These are phyloP conservation scores for Candida tetrigidarum DNA, from an alignment of 1,139 yeast species.

Conservation along the genomic window DNA sequence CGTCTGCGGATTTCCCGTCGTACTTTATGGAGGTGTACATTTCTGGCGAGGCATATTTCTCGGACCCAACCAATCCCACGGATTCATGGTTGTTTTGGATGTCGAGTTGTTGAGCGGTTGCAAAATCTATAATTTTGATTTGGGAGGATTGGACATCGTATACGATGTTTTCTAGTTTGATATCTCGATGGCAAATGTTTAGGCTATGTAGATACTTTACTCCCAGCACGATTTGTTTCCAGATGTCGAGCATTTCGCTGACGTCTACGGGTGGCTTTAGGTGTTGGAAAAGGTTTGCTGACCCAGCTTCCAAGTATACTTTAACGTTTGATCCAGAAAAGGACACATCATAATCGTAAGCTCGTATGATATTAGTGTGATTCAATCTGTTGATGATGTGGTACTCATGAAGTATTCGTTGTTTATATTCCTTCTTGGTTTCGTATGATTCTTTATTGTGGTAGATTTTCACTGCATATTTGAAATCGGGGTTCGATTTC, in stretches of 20 bases:
- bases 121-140: slow-evolving; percentile 46
- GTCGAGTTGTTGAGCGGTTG: slow-evolving; percentile 28
- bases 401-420: slow-evolving; percentile 41
- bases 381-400: slow-evolving; percentile 27
- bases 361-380: slow-evolving; percentile 41
- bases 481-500: slow-evolving; percentile 17
- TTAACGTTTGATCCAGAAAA: slow-evolving; percentile 24
- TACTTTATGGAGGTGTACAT: slow-evolving; percentile 38
- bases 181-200: slow-evolving; percentile 44
- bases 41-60: slow-evolving; percentile 53
- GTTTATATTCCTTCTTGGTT: slow-evolving; percentile 29
- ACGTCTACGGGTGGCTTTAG: slow-evolving; percentile 13
- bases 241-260: slow-evolving; percentile 32
- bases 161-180: slow-evolving; percentile 45
- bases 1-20: slow-evolving; percentile 45
- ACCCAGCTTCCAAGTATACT: slow-evolving; percentile 40
- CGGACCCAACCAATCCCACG: slow-evolving; percentile 56
- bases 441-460: slow-evolving; percentile 32
- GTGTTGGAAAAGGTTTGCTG: slow-evolving; percentile 24
- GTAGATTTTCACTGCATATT: slow-evolving; percentile 47
- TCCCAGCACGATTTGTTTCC: slow-evolving; percentile 39
- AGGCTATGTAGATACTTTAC: slow-evolving; percentile 35
- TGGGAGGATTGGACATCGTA: slow-evolving; percentile 25
- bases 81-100: slow-evolving; percentile 21
- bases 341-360: slow-evolving; percentile 26